Percentiles rank a stretch among this genome's conserved stretches.
These are phyloP conservation scores for Anisodus tanguticus DNA, from an alignment of 257 asterid genomes.

Conservation along the genomic window DNA sequence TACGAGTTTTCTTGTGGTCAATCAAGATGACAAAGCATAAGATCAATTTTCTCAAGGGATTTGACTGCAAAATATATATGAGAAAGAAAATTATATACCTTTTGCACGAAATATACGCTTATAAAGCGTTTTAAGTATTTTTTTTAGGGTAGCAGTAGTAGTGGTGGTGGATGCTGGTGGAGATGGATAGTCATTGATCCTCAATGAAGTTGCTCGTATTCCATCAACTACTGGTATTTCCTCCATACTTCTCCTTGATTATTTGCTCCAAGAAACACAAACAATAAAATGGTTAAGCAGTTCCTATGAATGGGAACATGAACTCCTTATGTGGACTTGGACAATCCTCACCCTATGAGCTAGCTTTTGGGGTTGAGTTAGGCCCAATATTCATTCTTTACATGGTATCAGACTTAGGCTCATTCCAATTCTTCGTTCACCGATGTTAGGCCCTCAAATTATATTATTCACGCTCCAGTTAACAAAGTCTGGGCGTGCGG, in stretches of 20 bases:
- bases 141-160: background rate
- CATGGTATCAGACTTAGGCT: no score
- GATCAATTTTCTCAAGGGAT: background rate
- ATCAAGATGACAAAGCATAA: background rate
- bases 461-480: no score
- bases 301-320: no score
- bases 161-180: background rate
- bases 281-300: background rate
- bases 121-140: background rate
- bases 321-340: no score
- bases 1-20: background rate
- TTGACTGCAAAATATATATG: background rate
- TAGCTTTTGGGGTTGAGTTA: no score
- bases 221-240: background rate
- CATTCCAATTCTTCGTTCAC: no score
- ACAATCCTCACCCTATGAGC: no score
- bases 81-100: background rate
- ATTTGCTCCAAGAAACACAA: background rate
- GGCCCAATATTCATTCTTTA: no score
- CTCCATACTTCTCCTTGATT: conserved; percentile 11
- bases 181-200: background rate
- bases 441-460: no score
- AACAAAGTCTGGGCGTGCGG: no score
- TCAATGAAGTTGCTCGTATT: conserved; percentile 2
- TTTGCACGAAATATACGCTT: background rate